A percentile compares a stretch with the other conserved stretches of the same genome.
phyloP scores from a whole-genome alignment of 768 basidiomycete genomes.

The Auricularia sp. region DNA sequence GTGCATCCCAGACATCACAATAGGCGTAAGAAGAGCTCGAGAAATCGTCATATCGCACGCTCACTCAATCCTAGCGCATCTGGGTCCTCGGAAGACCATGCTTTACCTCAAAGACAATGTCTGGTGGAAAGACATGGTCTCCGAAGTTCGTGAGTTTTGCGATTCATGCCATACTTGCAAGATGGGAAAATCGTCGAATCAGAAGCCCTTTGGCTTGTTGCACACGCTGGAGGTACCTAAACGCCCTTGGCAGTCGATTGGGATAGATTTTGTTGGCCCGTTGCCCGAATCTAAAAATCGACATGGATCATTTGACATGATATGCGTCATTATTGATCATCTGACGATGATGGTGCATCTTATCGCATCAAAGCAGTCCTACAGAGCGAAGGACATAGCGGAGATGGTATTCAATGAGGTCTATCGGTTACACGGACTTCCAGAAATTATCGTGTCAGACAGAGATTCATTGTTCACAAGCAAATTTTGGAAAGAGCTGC shows the following conservation, averaged over 20 bases:
- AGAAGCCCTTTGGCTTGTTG: conserved; percentile 18
- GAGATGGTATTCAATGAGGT: conserved; percentile 26
- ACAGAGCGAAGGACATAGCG: conserved; percentile 24
- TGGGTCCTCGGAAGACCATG: conserved; percentile 20
- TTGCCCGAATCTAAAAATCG: conserved; percentile 16
- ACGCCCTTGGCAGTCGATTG: conserved; percentile 5
- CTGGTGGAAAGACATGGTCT: conserved; percentile 30
- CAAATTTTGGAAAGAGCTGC: conserved; percentile 30
- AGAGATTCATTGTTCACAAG: conserved; percentile 24
- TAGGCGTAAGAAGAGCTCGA: conserved; percentile 2
- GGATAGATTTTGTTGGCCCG: conserved; percentile 18
- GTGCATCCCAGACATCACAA: conserved; percentile 9
- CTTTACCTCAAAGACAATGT: conserved; percentile 5
- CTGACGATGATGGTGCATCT: conserved; percentile 18
- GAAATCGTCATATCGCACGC: conserved; percentile 11
- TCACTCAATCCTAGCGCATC: conserved; percentile 30
- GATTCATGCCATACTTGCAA: conserved; percentile 15
- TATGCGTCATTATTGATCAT: conserved; percentile 17
- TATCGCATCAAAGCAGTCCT: conserved; percentile 20
- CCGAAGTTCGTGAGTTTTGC: conserved; percentile 20
- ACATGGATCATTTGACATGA: conserved; percentile 15
- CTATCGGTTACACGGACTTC: conserved; percentile 31
- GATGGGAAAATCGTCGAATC: conserved; percentile 11
- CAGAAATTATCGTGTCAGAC: conserved; percentile 24
- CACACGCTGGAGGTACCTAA: conserved; percentile 15